phyloP scores from a whole-genome alignment of 495 filamentous ascomycete genomes.

The Penicillium pancosmium region DNA sequence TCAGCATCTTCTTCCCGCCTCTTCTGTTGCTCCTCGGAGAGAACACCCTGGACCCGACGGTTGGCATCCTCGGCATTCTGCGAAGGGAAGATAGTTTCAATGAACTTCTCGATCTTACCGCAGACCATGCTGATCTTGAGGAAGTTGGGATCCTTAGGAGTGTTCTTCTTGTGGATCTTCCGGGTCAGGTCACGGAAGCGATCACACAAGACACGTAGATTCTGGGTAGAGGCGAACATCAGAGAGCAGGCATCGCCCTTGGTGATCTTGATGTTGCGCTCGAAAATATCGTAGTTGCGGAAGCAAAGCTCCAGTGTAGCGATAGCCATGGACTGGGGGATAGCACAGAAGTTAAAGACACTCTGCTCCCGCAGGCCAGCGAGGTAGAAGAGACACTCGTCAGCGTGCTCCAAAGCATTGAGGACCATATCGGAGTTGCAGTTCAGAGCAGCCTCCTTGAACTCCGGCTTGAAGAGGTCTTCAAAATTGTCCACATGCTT shows the following conservation, averaged over 20 bases:
- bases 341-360: constrained; percentile 99
- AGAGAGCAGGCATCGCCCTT: constrained; percentile 91
- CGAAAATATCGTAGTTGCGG: constrained; percentile 85
- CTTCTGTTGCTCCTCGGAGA: constrained; percentile 43
- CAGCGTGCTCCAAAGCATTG: constrained; percentile 81
- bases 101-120: constrained; percentile 96
- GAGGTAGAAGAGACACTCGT: constrained; percentile 96
- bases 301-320: constrained; percentile 90
- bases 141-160: constrained; percentile 90
- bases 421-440: constrained; percentile 95
- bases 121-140: constrained; percentile 89
- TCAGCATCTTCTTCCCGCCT: constrained; percentile 53
- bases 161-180: constrained; percentile 91
- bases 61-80: constrained; percentile 56
- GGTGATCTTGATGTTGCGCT: constrained; percentile 91
- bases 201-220: constrained; percentile 75
- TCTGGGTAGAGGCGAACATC: constrained; percentile 92
- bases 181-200: constrained; percentile 76
- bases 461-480: constrained; percentile 82
- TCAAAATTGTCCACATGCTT: constrained; percentile 89
- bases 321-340: constrained; percentile 98
- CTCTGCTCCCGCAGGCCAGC: constrained; percentile 94
- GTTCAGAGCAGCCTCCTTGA: constrained; percentile 77
- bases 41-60: constrained; percentile 40
- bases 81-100: constrained; percentile 89